Conservation (phyloP, 176 grass and related monocot species). For the Hordeum vulgare region DNA sequence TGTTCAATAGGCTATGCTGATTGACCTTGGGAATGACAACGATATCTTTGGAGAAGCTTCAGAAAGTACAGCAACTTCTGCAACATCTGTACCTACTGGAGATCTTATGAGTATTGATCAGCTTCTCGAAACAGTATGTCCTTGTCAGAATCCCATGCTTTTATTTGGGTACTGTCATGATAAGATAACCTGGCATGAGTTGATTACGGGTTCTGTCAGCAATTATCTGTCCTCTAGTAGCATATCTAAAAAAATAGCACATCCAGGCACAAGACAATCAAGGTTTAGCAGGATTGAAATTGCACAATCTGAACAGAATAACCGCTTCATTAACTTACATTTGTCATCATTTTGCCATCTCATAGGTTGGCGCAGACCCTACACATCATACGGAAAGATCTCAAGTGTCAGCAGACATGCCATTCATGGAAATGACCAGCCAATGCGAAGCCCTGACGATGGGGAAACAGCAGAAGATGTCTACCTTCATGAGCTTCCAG, state of each 20-base stretch:
- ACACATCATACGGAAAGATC: conserved; percentile 25
- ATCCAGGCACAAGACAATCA: background rate
- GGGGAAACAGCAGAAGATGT: conserved; percentile 91
- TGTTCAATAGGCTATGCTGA: conserved; percentile 45
- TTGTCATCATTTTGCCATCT: conserved; percentile 1
- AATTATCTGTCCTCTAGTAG: background rate
- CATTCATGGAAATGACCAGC: conserved; percentile 68
- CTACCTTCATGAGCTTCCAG: conserved; percentile 62
- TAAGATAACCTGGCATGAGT: conserved; percentile 1
- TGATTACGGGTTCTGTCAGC: background rate
- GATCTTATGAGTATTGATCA: conserved; percentile 84
- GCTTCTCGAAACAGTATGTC: conserved; percentile 83
- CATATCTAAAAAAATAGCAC: background rate
- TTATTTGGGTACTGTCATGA: conserved; percentile 12
- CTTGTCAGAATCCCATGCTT: background rate
- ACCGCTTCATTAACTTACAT: background rate
- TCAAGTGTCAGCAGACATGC: conserved; percentile 42
- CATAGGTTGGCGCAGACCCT: conserved; percentile 41
- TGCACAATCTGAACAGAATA: background rate
- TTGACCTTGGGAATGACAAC: conserved; percentile 47
- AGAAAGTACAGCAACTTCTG: conserved; percentile 43
- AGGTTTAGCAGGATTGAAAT: background rate
- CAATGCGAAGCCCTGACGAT: conserved; percentile 77
- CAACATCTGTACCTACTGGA: conserved; percentile 28
- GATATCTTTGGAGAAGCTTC: conserved; percentile 77